These are phyloP conservation scores for Sporisorium reilianum DNA, from an alignment of 1,284 basidiomycete genomes.

Conservation along the genomic window DNA sequence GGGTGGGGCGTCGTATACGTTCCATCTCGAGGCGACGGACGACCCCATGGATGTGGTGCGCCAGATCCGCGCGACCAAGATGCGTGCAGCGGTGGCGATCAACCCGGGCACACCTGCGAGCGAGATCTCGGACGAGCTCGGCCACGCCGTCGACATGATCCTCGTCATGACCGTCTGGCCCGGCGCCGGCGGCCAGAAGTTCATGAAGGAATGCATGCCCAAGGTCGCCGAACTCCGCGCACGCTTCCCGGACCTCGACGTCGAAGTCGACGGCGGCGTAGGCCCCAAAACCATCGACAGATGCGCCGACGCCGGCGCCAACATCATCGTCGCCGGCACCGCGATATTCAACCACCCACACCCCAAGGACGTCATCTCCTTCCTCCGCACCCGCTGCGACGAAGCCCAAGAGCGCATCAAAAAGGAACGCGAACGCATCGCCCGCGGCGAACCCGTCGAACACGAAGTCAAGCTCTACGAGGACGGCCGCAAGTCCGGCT, in stretches of 20 bases:
- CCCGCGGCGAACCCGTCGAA: slow-evolving; percentile 52
- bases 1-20: slow-evolving; percentile 94
- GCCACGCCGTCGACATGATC: slow-evolving; percentile 67
- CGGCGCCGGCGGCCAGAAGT: slow-evolving; percentile 88
- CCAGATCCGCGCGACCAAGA: slow-evolving; percentile 65
- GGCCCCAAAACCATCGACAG: slow-evolving; percentile 87
- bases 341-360: slow-evolving; percentile 88
- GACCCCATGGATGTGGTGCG: slow-evolving; percentile 66
- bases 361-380: slow-evolving; percentile 74
- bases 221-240: slow-evolving; percentile 89
- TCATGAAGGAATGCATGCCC: slow-evolving; percentile 90
- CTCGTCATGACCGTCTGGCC: slow-evolving; percentile 70
- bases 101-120: slow-evolving; percentile 67
- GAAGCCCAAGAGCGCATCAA: slow-evolving; percentile 66
- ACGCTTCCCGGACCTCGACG: slow-evolving; percentile 87
- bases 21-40: slow-evolving; percentile 87
- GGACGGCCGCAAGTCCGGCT: slow-evolving; percentile 41
- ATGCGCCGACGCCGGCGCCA: slow-evolving; percentile 86
- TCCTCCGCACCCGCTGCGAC: slow-evolving; percentile 59
- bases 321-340: slow-evolving; percentile 97
- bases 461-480: slow-evolving; percentile 55
- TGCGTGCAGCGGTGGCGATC: slow-evolving; percentile 67
- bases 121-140: slow-evolving; percentile 67
- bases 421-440: slow-evolving; percentile 59
- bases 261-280: slow-evolving; percentile 97